Conservation (phyloP, 208 protist species). For the Crithidia acanthocephali region DNA sequence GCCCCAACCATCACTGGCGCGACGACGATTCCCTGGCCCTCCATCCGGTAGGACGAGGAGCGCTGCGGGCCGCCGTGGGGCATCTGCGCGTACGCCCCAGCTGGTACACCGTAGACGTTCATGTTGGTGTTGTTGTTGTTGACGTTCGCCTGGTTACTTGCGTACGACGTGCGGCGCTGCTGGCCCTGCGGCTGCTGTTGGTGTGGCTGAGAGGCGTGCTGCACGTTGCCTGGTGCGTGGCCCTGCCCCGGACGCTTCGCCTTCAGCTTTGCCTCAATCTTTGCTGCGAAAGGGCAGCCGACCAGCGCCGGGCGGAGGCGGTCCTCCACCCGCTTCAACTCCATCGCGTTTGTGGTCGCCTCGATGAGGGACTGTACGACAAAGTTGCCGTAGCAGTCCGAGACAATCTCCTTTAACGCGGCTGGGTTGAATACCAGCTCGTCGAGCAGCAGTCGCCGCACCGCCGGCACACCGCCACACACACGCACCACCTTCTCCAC, state of each 20-base stretch:
- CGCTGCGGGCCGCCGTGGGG: neutral
- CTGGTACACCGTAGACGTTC: neutral
- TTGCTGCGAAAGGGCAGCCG: slow-evolving; percentile 58
- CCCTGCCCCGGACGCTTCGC: slow-evolving; percentile 24
- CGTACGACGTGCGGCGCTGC: slow-evolving; percentile 1
- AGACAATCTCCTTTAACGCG: slow-evolving; percentile 74
- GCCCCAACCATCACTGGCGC: neutral
- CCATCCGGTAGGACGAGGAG: slow-evolving; percentile 2
- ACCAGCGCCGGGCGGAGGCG: slow-evolving; percentile 61
- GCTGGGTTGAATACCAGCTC: slow-evolving; percentile 86
- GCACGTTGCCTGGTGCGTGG: neutral
- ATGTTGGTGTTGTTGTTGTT: slow-evolving; percentile 4
- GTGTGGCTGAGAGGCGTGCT: neutral
- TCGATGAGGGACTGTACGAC: slow-evolving; percentile 83
- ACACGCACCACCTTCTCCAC: slow-evolving; percentile 80
- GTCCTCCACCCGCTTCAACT: slow-evolving; percentile 74
- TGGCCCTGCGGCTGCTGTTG: slow-evolving; percentile 16
- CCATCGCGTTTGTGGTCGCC: slow-evolving; percentile 45
- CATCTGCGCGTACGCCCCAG: neutral
- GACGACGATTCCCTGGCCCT: neutral
- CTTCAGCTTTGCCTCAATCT: slow-evolving; percentile 74
- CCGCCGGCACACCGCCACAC: slow-evolving; percentile 65
- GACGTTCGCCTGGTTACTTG: neutral
- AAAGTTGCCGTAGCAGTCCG: slow-evolving; percentile 88
- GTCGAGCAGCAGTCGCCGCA: slow-evolving; percentile 73